Evolutionary conservation across 2,329 filamentous ascomycete species (phyloP).

Genomic region (Penicillium sp.): DNA sequence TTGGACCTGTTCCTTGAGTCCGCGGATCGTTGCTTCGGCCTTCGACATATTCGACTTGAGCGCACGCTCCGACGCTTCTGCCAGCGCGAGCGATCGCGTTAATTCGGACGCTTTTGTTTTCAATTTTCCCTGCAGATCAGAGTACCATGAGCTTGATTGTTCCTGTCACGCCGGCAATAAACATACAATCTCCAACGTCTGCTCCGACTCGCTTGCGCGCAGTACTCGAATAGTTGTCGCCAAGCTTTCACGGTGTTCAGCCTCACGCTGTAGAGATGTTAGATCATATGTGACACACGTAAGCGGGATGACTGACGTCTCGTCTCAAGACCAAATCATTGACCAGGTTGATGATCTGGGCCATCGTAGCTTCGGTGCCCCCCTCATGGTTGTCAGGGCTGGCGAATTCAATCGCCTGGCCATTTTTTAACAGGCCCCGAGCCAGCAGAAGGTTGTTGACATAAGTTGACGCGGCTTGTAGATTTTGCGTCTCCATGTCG

Average conservation of each 20-base stretch:
- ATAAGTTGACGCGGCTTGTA: constrained; percentile 64
- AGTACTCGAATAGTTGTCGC: constrained; percentile 75
- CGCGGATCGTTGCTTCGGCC: constrained; percentile 71
- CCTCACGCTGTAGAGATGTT: constrained; percentile 67
- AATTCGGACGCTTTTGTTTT: constrained; percentile 59
- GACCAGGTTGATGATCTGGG: constrained; percentile 84
- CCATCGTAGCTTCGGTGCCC: constrained; percentile 68
- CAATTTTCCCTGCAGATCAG: constrained; percentile 50
- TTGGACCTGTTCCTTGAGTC: constrained; percentile 80
- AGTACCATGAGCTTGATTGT: neutral
- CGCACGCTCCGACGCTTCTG: constrained; percentile 70
- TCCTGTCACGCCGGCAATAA: neutral
- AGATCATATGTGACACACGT: constrained; percentile 7
- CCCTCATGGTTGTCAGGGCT: constrained; percentile 65
- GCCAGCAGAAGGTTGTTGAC: constrained; percentile 68
- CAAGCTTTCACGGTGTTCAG: constrained; percentile 81
- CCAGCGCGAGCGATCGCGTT: constrained; percentile 56
- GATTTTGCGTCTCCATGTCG: constrained; percentile 51
- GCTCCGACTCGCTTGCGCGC: constrained; percentile 72
- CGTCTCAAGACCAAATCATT: constrained; percentile 89
- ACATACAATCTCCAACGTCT: constrained; percentile 67
- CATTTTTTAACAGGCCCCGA: constrained; percentile 62
- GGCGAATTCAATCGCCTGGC: constrained; percentile 72
- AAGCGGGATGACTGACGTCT: constrained; percentile 65
- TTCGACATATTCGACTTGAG: constrained; percentile 69